Conservation (phyloP, 2,329 filamentous ascomycete species). For the Xylariaceae sp. region DNA sequence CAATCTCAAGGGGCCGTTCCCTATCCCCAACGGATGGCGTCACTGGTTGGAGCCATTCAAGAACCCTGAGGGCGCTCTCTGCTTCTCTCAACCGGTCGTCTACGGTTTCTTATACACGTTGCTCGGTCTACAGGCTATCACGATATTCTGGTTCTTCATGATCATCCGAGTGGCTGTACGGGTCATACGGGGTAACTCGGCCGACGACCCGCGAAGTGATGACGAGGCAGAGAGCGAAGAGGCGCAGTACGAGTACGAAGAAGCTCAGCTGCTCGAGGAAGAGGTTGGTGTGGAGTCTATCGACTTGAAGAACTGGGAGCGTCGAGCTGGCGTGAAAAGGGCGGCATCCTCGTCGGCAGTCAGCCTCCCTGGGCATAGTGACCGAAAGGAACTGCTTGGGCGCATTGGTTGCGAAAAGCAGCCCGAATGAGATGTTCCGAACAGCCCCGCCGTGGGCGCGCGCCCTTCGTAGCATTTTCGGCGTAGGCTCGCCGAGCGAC, state of each 20-base stretch:
- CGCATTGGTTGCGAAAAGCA: constrained; percentile 81
- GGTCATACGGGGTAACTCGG: constrained; percentile 68
- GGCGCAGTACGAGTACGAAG: constrained; percentile 49
- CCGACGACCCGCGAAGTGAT: constrained; percentile 84
- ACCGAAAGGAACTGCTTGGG: constrained; percentile 74
- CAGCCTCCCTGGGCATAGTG: constrained; percentile 64
- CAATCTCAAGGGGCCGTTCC: constrained; percentile 50
- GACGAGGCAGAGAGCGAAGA: constrained; percentile 66
- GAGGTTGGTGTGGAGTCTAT: constrained; percentile 71
- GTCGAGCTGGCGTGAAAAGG: constrained; percentile 51
- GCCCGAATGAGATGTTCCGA: constrained; percentile 40
- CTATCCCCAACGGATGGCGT: constrained; percentile 46
- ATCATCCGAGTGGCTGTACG: constrained; percentile 77
- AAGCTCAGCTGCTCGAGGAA: constrained; percentile 58
- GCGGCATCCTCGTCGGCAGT: constrained; percentile 51
- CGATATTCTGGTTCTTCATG: constrained; percentile 83
- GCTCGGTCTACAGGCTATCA: constrained; percentile 71
- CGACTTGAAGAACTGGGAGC: constrained; percentile 60
- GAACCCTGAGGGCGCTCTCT: constrained; percentile 66
- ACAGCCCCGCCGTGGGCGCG: neutral
- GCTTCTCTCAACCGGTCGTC: constrained; percentile 70
- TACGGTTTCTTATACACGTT: constrained; percentile 74
- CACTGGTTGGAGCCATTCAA: constrained; percentile 72
- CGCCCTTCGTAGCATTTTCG: constrained; percentile 7
- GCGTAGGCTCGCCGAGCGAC: neutral